These are phyloP conservation scores for Syncephalastrum racemosum DNA, from an alignment of 371 early-diverging fungal genomes.

Conservation along the genomic window DNA sequence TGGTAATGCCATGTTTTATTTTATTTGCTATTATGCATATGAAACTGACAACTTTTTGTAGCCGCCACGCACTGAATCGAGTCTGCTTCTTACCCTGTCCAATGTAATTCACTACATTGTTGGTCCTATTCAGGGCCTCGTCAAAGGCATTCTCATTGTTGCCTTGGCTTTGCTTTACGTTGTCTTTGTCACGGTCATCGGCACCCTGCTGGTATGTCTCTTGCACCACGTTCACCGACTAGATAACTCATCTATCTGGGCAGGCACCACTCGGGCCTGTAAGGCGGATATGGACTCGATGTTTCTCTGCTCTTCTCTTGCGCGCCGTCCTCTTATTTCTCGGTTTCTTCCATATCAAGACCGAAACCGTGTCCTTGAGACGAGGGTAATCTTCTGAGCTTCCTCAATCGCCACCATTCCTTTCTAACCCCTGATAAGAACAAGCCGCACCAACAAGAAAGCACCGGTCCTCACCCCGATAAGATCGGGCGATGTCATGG, in stretches of 20 bases:
- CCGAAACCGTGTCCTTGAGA: constrained; percentile 52
- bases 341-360: constrained; percentile 68
- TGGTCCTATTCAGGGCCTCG: constrained; percentile 48
- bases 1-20: constrained; percentile 42
- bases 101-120: constrained; percentile 38
- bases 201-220: constrained; percentile 32
- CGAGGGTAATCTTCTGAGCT: constrained; percentile 44
- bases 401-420: background rate
- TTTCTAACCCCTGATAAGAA: background rate
- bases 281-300: constrained; percentile 36
- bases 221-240: background rate
- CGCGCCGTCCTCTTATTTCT: no score
- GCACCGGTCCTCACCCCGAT: constrained; percentile 7
- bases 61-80: constrained; percentile 44
- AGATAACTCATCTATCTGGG: background rate
- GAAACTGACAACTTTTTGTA: constrained; percentile 10
- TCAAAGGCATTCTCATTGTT: constrained; percentile 40
- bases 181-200: constrained; percentile 32
- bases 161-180: constrained; percentile 31
- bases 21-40: background rate
- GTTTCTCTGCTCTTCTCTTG: constrained; percentile 13
- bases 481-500: constrained; percentile 68
- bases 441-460: constrained; percentile 14
- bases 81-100: constrained; percentile 29
- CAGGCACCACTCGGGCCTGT: constrained; percentile 44